Percentiles rank a stretch among this genome's conserved stretches.
Evolutionary conservation across 2,329 filamentous ascomycete genomes (phyloP).

Genomic region (Drechslerella coelobrocha): DNA sequence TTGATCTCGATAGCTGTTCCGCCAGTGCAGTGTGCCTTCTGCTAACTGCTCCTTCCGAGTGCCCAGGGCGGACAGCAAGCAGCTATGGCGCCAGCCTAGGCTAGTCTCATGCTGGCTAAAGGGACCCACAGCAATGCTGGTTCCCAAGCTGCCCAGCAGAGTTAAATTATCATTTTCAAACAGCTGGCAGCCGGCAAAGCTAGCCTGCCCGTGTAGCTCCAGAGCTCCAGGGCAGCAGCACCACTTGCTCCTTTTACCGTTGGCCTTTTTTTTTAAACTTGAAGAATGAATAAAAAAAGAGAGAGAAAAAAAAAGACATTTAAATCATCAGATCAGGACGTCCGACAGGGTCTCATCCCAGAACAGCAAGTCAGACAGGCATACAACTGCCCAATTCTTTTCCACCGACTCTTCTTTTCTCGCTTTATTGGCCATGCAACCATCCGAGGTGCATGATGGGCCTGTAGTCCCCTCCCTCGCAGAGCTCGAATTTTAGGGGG

Average conservation of each 20-base stretch:
- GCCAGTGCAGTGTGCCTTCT: not conserved
- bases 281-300: not conserved
- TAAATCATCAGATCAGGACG: not conserved
- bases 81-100: not conserved
- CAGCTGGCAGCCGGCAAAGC: constrained; percentile 25
- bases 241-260: not conserved
- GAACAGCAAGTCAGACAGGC: not conserved
- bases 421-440: not conserved
- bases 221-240: constrained; percentile 10
- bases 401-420: too few relatives aligned
- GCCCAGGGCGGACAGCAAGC: not conserved
- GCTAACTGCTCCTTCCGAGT: not conserved
- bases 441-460: constrained; percentile 1
- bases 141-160: constrained; percentile 11
- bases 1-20: not conserved
- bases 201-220: constrained; percentile 30
- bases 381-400: constrained; percentile 3
- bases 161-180: constrained; percentile 7
- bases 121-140: constrained; percentile 30
- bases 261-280: not conserved
- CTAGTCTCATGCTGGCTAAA: not conserved
- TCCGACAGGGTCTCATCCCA: not conserved
- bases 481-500: constrained; percentile 1
- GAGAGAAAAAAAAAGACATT: too few relatives aligned
- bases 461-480: not conserved